Evolutionary conservation across 345 rosid genomes (phyloP).

Genomic region (Brassica cretica): DNA sequence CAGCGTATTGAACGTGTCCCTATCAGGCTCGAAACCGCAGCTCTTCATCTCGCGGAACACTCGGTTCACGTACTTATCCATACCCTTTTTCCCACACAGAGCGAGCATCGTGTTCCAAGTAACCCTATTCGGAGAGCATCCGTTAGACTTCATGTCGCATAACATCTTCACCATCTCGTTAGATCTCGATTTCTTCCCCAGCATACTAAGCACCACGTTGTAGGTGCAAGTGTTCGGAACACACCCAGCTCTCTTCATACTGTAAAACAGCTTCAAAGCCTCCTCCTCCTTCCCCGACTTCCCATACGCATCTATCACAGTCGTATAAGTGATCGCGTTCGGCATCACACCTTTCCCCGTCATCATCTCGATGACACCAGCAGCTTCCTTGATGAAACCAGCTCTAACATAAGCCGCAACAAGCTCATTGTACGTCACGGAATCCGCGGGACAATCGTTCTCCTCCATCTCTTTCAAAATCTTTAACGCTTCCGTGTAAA

Average conservation of each 20-base stretch:
- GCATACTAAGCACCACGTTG: constrained; percentile 74
- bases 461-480: constrained; percentile 90
- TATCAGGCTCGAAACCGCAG: constrained; percentile 87
- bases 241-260: constrained; percentile 78
- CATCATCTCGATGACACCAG: constrained; percentile 71
- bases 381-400: constrained; percentile 77
- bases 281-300: constrained; percentile 66
- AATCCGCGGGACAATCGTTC: constrained; percentile 59
- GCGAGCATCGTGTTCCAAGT: constrained; percentile 96
- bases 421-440: constrained; percentile 85
- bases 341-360: constrained; percentile 66
- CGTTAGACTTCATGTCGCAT: constrained; percentile 71
- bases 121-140: constrained; percentile 77
- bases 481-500: constrained; percentile 65
- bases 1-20: constrained; percentile 86
- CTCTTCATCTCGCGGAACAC: constrained; percentile 81
- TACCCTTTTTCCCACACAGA: constrained; percentile 67
- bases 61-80: constrained; percentile 63
- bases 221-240: constrained; percentile 84
- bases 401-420: constrained; percentile 86
- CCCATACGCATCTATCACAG: constrained; percentile 81
- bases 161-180: constrained; percentile 77
- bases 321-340: constrained; percentile 79
- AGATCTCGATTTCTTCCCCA: constrained; percentile 67
- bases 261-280: constrained; percentile 62